Evolutionary conservation across 129 eudicot species (phyloP), one percentile per base, ranked within the genome.

Genomic region (Flaveria trinervia): DNA sequence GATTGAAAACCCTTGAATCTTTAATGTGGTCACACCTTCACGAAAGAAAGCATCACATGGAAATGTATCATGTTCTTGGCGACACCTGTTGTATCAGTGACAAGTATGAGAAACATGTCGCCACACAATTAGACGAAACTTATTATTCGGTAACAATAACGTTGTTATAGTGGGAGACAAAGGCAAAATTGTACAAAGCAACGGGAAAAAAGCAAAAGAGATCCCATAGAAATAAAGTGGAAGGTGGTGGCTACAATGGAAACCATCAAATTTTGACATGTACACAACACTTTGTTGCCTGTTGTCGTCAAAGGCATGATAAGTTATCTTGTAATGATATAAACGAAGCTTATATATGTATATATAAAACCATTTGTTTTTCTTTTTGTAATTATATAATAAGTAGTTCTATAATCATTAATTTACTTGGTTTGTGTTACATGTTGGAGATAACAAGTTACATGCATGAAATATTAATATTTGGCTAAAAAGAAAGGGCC

Each of bases 161-260:
- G 51, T 65, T 39, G 16, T 30, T 54, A 20, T 52, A 36, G 49
- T 60, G 64, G 46, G 70, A n/a, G 76, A 69, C 26, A 70, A 48
- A 46, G 76, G 48, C 28, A 9, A 11, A 39, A 43, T 22, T 22
- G 9, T 22, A 11, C 28, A 48, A 69, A 44, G 51, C 57, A 3
- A 28, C 36, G 13, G n/a, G 9, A 18, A n/a, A 9, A 70, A 79
- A 43, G 77, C 55, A 61, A 71, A 71, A 43, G 61, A 61, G 61
- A 69, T 13, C 4, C 57, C 73, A 62, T 48, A 71, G 9, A 64
- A 62, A 79, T 5, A 79, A 79, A 79, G 78, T 62, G 1, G 7
- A 9, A 15, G 30, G 55, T 28, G 3, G 77, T 60, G 82, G 72
- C 44, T 71, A 9, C 20, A n/a, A 23, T 2, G 20, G 48, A 41